Conservation (phyloP, 441 rosid genomes). For the Syzygium syzygioides region DNA sequence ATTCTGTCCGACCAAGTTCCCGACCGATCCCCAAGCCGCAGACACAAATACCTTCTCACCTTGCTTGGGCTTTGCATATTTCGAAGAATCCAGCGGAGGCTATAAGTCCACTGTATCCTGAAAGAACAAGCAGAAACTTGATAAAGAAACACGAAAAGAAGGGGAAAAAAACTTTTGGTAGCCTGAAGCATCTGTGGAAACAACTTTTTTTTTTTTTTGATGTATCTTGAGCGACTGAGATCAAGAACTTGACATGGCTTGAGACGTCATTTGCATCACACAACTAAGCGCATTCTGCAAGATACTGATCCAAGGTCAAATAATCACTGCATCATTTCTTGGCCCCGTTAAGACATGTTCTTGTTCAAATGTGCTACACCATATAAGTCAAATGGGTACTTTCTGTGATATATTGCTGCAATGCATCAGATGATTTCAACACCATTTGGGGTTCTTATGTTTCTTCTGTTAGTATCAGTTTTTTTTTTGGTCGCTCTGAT, state of each 20-base stretch:
- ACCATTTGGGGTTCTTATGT: background rate
- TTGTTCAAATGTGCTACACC: background rate
- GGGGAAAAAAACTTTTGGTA: background rate
- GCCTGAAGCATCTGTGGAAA: background rate
- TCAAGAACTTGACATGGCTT: background rate
- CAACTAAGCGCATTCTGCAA: background rate
- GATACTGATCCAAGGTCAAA: background rate
- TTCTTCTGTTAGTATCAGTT: background rate
- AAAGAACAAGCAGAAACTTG: background rate
- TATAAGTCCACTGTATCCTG: slow-evolving; percentile 54
- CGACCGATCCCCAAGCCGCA: slow-evolving; percentile 47
- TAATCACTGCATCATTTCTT: background rate
- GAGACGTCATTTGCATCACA: background rate
- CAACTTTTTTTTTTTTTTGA: background rate
- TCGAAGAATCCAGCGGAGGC: slow-evolving; percentile 47
- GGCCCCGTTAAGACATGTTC: background rate
- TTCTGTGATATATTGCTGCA: background rate
- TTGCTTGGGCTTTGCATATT: slow-evolving; percentile 42
- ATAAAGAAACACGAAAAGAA: background rate
- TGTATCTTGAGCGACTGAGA: background rate
- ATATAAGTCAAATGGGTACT: background rate
- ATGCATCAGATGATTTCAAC: background rate
- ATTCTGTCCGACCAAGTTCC: slow-evolving; percentile 51
- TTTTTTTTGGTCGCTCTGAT: too few relatives aligned
- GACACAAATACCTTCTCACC: slow-evolving; percentile 56